Percentiles rank a stretch among this genome's conserved stretches.
phyloP scores from a whole-genome alignment of 345 rosid genomes.

The Gossypium herbaceum region DNA sequence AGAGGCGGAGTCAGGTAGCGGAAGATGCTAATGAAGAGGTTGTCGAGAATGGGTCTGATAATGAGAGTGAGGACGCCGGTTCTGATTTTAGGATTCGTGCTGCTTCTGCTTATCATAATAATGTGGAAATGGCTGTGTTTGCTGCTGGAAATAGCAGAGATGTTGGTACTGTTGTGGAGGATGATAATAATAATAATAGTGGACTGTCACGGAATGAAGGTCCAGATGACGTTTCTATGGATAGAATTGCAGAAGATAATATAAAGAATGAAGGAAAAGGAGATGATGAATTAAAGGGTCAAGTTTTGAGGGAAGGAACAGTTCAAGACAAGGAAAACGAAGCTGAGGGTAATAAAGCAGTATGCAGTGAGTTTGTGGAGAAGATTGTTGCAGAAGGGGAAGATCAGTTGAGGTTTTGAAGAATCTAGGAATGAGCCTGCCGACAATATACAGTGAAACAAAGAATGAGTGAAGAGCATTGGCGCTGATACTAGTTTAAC shows the following conservation, averaged over 20 bases:
- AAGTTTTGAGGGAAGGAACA: not conserved
- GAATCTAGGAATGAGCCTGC: not conserved
- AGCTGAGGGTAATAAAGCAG: not conserved
- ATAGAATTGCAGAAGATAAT: conserved; percentile 12
- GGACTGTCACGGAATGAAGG: not conserved
- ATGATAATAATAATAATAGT: conserved; percentile 21
- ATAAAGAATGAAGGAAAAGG: not conserved
- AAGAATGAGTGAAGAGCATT: not conserved
- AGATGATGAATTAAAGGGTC: not conserved
- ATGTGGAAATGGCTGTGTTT: conserved; percentile 14
- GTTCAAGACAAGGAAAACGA: not conserved
- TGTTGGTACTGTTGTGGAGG: conserved; percentile 22
- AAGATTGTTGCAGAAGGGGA: not conserved
- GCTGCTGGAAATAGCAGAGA: conserved; percentile 14
- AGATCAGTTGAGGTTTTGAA: not conserved
- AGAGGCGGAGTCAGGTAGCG: conserved; percentile 51
- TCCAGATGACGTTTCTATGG: conserved; percentile 31
- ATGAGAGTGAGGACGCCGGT: conserved; percentile 64
- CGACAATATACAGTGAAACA: not conserved
- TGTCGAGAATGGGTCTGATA: conserved; percentile 59
- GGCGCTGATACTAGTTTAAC: not conserved
- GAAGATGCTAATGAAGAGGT: conserved; percentile 63
- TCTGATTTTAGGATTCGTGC: conserved; percentile 39
- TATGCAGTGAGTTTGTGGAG: not conserved
- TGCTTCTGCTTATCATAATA: conserved; percentile 15